Conservation (phyloP, 257 asterid genomes). For the Gardenia jasminoides region DNA sequence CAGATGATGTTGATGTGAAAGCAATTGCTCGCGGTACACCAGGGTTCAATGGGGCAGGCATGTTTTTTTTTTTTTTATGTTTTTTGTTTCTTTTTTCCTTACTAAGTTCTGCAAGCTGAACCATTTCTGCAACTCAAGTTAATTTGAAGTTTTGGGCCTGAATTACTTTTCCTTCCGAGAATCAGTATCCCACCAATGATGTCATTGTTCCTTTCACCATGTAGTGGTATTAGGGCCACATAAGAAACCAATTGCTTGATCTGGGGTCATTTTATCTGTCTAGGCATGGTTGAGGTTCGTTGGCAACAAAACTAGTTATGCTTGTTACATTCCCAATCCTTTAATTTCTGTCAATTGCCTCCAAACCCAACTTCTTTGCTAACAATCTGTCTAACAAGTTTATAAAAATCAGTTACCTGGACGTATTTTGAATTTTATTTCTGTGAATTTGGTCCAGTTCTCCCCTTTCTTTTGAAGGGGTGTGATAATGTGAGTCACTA, state of each 20-base stretch:
- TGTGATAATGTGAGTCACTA: background rate
- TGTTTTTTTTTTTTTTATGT: constrained; percentile 21
- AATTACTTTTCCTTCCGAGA: background rate
- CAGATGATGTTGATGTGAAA: constrained; percentile 76
- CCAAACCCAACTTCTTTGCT: constrained; percentile 1
- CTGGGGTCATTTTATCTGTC: background rate
- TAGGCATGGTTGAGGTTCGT: background rate
- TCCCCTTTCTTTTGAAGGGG: background rate
- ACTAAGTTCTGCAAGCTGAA: background rate
- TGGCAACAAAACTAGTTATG: constrained; percentile 7
- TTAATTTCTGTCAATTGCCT: background rate
- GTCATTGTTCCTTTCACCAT: background rate
- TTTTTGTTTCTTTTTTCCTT: background rate
- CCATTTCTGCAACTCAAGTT: background rate
- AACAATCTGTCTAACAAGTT: background rate
- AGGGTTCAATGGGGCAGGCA: constrained; percentile 98
- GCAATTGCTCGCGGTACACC: constrained; percentile 99
- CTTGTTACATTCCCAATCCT: background rate
- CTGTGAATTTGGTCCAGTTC: background rate
- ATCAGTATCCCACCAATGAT: background rate
- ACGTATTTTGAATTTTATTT: background rate
- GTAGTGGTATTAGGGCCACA: background rate
- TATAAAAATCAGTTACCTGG: background rate
- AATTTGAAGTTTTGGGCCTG: background rate
- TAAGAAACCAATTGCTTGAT: background rate